Evolutionary conservation across 1,284 basidiomycete species (phyloP), one percentile per base, ranked within the genome.

Genomic region (Microbotryum scabiosae): DNA sequence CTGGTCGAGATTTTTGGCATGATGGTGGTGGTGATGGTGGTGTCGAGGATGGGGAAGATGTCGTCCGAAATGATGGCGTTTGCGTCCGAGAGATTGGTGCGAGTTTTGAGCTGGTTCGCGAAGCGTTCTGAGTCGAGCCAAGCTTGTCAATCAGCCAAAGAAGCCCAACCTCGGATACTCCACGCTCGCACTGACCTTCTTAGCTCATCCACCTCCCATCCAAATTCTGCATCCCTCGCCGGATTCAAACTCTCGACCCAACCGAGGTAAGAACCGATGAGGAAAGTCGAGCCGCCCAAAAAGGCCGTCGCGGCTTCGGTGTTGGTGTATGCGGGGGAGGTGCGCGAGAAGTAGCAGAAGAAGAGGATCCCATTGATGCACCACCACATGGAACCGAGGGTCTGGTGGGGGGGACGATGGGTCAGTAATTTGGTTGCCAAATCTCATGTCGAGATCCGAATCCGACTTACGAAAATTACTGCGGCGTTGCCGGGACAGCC

Each of bases 221-320:
- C 62, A 52, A 66, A 64, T 7, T 57, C 55, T 16, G 56, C 55
- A 28, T 60, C 48, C 20, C 46, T 21, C 48, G 54, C 63, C 8
- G 63, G 60, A 18, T 67, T 67, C 16, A 67, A 32, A 9, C 51
- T 30, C 44, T 67, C 66, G 23, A 67, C 55, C 57, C 62, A 61
- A 14, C 60, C 66, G 4, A 61, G 25, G 54, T 67, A 67, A 2
- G 56, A 47, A 12, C 63, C 63, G 18, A 63, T 8, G 20, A 60
- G 18, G 46, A 67, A 67, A 10, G 36, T 52, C 7, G 63, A 60
- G 0, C 66, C 66, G 10, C 63, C 66, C 45, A 65, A 36, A 25
- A 60, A 67, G 2, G 63, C 63, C 6, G 61, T 61, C 14, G 57
- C 64, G 7, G 55, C 26, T 49, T 60, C 56, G 25, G 66, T 62